A percentile compares a stretch with the other conserved stretches of the same genome.
phyloP scores from a whole-genome alignment of 1,284 basidiomycete genomes.

The Leccinum pachyderme region DNA sequence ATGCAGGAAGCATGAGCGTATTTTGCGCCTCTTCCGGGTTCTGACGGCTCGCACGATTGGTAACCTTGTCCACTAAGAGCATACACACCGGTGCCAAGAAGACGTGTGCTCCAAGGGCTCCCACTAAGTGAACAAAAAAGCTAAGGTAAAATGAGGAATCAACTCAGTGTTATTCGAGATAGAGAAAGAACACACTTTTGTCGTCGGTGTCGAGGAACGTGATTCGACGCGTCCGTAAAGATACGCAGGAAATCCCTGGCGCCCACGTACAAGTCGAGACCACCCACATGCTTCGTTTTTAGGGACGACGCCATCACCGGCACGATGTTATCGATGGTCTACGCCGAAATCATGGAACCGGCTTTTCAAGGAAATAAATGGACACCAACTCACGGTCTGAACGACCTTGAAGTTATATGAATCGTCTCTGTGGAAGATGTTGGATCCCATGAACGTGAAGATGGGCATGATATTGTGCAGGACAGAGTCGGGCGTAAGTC shows the following conservation, averaged over 20 bases:
- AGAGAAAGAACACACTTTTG: slow-evolving; percentile 50
- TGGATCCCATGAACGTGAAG: slow-evolving; percentile 98
- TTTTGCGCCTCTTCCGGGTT: slow-evolving; percentile 55
- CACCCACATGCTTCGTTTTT: slow-evolving; percentile 50
- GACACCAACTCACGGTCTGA: slow-evolving; percentile 63
- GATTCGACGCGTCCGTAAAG: slow-evolving; percentile 85
- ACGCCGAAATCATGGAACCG: slow-evolving; percentile 3
- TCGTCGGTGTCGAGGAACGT: slow-evolving; percentile 86
- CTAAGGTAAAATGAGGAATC: slow-evolving; percentile 38
- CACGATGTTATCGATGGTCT: slow-evolving; percentile 92
- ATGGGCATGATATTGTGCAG: slow-evolving; percentile 97
- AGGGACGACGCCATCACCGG: slow-evolving; percentile 87
- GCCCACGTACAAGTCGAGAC: slow-evolving; percentile 62
- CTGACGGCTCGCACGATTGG: slow-evolving; percentile 71
- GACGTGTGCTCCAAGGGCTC: slow-evolving; percentile 77
- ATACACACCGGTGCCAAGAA: slow-evolving; percentile 86
- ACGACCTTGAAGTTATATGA: slow-evolving; percentile 94
- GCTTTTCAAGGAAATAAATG: neutral
- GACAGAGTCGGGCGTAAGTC: slow-evolving; percentile 86
- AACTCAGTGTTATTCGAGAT: neutral
- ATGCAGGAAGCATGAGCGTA: slow-evolving; percentile 65
- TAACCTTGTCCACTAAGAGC: slow-evolving; percentile 81
- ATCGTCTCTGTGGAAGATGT: slow-evolving; percentile 95
- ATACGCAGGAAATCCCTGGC: slow-evolving; percentile 78
- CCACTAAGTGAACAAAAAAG: slow-evolving; percentile 90